A percentile compares a stretch with the other conserved stretches of the same genome.
Conservation (phyloP, 768 basidiomycete species). For the Boletus rubescentipes region DNA sequence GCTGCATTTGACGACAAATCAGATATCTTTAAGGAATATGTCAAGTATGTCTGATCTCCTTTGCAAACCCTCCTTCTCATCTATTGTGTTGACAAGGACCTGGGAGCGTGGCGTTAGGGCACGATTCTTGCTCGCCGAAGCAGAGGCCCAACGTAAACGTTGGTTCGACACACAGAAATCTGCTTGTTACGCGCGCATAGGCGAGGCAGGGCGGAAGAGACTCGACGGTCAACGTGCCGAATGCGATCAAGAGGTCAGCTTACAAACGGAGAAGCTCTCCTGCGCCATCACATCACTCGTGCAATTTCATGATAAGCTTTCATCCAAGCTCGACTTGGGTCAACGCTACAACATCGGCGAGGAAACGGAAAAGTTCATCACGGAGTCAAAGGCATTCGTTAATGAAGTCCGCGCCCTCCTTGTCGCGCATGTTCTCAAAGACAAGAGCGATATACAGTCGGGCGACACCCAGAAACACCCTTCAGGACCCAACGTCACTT, state of each 20-base stretch:
- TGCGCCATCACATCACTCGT: slow-evolving; percentile 25
- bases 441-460: slow-evolving; percentile 9
- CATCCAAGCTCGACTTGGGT: slow-evolving; percentile 26
- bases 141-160: slow-evolving; percentile 28
- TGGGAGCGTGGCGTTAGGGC: slow-evolving; percentile 34
- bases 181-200: slow-evolving; percentile 27
- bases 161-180: slow-evolving; percentile 35
- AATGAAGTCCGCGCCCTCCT: slow-evolving; percentile 26
- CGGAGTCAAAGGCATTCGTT: slow-evolving; percentile 27
- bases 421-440: slow-evolving; percentile 18
- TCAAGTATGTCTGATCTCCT: slow-evolving; percentile 23
- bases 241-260: slow-evolving; percentile 25
- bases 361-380: slow-evolving; percentile 21
- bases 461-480: not conserved
- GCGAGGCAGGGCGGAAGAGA: slow-evolving; percentile 29
- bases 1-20: slow-evolving; percentile 19
- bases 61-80: not conserved
- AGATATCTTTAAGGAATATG: slow-evolving; percentile 29
- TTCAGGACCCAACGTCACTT: not conserved
- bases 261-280: slow-evolving; percentile 26
- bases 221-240: slow-evolving; percentile 29
- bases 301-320: slow-evolving; percentile 19
- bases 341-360: slow-evolving; percentile 27
- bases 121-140: slow-evolving; percentile 24
- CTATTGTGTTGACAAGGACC: slow-evolving; percentile 12